Conservation (phyloP, 306 rosid species). For the Pterocarpus macrocarpus region DNA sequence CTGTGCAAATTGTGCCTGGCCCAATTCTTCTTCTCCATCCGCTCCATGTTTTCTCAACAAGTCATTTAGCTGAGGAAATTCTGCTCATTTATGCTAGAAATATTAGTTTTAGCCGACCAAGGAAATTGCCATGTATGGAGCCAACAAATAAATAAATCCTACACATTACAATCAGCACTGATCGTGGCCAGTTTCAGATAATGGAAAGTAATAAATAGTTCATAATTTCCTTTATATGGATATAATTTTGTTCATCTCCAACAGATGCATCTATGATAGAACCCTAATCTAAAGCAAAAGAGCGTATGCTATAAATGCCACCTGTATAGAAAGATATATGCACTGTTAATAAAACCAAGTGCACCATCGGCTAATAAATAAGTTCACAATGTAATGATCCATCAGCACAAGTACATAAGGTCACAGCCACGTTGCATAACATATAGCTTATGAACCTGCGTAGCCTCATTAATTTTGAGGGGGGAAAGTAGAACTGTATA, state of each 20-base stretch:
- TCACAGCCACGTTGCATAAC: constrained; percentile 21
- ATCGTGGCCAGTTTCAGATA: constrained; percentile 37
- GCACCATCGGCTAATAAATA: constrained; percentile 34
- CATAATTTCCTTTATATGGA: constrained; percentile 14
- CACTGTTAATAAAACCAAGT: constrained; percentile 14
- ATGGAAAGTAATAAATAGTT: not conserved
- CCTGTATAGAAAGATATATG: not conserved
- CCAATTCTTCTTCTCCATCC: constrained; percentile 80
- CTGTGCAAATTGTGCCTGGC: constrained; percentile 97
- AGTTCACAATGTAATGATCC: not conserved
- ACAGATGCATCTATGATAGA: not conserved
- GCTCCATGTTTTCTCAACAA: constrained; percentile 74
- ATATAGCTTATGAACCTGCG: not conserved
- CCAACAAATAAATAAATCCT: not conserved
- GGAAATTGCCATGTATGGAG: constrained; percentile 15
- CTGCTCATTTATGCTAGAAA: constrained; percentile 61
- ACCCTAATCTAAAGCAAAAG: constrained; percentile 22
- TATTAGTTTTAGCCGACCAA: constrained; percentile 35
- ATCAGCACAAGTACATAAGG: constrained; percentile 1
- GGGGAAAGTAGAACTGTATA: not conserved
- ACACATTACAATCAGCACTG: constrained; percentile 3
- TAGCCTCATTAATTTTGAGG: constrained; percentile 16
- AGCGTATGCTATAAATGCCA: not conserved
- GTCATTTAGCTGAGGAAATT: constrained; percentile 73
- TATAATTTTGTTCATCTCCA: constrained; percentile 14